These are phyloP conservation scores for Suillus luteus DNA, from an alignment of 768 basidiomycete genomes.

Conservation along the genomic window DNA sequence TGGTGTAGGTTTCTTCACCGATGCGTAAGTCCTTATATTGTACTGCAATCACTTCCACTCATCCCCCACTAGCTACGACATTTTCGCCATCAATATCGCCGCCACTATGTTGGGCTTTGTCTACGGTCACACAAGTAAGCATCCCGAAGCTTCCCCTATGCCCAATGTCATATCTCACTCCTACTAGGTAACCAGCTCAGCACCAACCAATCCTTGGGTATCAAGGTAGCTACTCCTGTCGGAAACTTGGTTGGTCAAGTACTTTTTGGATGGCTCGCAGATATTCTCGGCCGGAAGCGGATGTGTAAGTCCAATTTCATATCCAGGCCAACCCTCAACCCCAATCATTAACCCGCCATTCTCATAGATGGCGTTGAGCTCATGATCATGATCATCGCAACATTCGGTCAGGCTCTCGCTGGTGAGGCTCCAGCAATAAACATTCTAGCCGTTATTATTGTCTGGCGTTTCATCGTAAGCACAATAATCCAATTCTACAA, in stretches of 20 bases:
- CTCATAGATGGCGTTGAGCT: constrained; percentile 51
- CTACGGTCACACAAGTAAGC: constrained; percentile 47
- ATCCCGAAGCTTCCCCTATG: neutral
- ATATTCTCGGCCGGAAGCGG: constrained; percentile 71
- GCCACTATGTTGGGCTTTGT: constrained; percentile 83
- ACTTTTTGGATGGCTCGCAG: constrained; percentile 80
- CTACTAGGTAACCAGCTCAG: constrained; percentile 32
- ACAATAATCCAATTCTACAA: neutral
- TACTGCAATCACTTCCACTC: neutral
- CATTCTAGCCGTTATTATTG: constrained; percentile 75
- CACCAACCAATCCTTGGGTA: constrained; percentile 67
- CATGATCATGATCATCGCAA: constrained; percentile 80
- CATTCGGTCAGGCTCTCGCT: constrained; percentile 78
- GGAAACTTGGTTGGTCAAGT: constrained; percentile 78
- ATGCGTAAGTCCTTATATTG: constrained; percentile 50
- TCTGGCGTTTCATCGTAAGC: constrained; percentile 78
- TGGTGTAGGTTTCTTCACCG: constrained; percentile 91
- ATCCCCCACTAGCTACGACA: constrained; percentile 54
- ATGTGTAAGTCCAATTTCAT: constrained; percentile 60
- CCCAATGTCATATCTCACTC: constrained; percentile 2
- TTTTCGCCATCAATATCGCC: constrained; percentile 89
- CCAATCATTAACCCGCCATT: neutral
- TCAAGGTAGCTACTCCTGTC: constrained; percentile 77
- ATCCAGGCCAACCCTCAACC: neutral
- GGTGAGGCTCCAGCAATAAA: constrained; percentile 65